phyloP scores from a whole-genome alignment of 345 rosid genomes.

The Trapa incisa region DNA sequence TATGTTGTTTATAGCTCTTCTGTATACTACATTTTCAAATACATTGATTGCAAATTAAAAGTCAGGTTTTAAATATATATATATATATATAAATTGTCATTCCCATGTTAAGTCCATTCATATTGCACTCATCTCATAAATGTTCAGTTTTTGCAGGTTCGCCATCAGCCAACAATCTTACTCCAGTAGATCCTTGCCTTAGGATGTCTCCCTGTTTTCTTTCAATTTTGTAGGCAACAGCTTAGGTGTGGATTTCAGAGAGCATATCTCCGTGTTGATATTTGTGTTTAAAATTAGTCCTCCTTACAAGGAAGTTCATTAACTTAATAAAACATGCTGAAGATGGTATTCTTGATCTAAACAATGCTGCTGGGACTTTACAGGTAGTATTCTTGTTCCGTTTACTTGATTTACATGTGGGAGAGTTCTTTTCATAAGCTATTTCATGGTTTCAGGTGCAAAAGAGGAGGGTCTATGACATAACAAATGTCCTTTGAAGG shows the following conservation, averaged over 20 bases:
- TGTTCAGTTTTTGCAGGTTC: conserved; percentile 55
- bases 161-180: conserved; percentile 55
- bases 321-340: conserved; percentile 88
- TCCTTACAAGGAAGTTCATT: conserved; percentile 94
- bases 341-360: conserved; percentile 92
- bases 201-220: conserved; percentile 24
- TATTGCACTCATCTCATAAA: conserved; percentile 5
- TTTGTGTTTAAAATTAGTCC: conserved; percentile 31
- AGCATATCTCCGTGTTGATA: neutral
- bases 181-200: conserved; percentile 78
- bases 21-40: neutral
- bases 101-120: neutral
- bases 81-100: neutral
- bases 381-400: conserved; percentile 36
- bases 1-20: neutral
- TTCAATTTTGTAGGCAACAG: neutral
- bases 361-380: conserved; percentile 86
- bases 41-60: neutral
- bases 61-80: neutral
- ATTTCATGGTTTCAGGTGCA: conserved; percentile 53
- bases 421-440: neutral
- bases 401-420: neutral
- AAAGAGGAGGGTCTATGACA: conserved; percentile 95
- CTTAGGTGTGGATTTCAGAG: neutral
- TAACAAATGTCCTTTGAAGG: conserved; percentile 97